These are phyloP conservation scores for Aurinia saxatilis DNA, from an alignment of 345 rosid species.

Conservation along the genomic window DNA sequence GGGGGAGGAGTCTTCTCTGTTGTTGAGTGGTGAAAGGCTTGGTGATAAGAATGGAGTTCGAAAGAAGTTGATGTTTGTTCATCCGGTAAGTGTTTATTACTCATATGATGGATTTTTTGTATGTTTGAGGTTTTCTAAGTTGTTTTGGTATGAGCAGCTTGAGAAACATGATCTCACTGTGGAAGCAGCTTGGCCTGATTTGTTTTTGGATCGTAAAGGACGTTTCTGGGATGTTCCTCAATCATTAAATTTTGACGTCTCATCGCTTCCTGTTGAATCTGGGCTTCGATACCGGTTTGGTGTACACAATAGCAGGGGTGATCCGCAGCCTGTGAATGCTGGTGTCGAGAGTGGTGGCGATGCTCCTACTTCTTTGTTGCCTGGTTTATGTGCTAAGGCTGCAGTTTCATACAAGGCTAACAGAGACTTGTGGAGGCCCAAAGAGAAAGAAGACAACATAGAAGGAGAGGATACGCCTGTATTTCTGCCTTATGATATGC, in stretches of 20 bases:
- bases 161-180: slow-evolving; percentile 63
- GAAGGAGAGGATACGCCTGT: slow-evolving; percentile 38
- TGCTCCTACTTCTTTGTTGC: slow-evolving; percentile 56
- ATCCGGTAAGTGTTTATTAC: slow-evolving; percentile 40
- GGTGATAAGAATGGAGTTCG: slow-evolving; percentile 51
- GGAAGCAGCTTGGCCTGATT: slow-evolving; percentile 86
- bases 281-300: slow-evolving; percentile 68
- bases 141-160: slow-evolving; percentile 39
- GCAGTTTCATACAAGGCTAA: slow-evolving; percentile 68
- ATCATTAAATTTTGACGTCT: slow-evolving; percentile 61
- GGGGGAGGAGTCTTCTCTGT: slow-evolving; percentile 38
- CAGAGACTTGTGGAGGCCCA: slow-evolving; percentile 62
- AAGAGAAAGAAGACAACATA: slow-evolving; percentile 31
- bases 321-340: slow-evolving; percentile 41
- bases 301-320: slow-evolving; percentile 55
- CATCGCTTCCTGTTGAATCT: slow-evolving; percentile 46
- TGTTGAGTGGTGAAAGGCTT: slow-evolving; percentile 46
- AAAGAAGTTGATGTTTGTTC: slow-evolving; percentile 58
- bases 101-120: not conserved
- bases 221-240: slow-evolving; percentile 88
- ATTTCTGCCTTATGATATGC: slow-evolving; percentile 47
- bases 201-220: slow-evolving; percentile 63
- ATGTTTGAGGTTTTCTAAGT: not conserved
- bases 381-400: slow-evolving; percentile 75
- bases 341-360: slow-evolving; percentile 25